Percentiles rank a stretch among this genome's conserved stretches.
Conservation (phyloP, 441 rosid genomes). For the Adansonia rubrostipa region DNA sequence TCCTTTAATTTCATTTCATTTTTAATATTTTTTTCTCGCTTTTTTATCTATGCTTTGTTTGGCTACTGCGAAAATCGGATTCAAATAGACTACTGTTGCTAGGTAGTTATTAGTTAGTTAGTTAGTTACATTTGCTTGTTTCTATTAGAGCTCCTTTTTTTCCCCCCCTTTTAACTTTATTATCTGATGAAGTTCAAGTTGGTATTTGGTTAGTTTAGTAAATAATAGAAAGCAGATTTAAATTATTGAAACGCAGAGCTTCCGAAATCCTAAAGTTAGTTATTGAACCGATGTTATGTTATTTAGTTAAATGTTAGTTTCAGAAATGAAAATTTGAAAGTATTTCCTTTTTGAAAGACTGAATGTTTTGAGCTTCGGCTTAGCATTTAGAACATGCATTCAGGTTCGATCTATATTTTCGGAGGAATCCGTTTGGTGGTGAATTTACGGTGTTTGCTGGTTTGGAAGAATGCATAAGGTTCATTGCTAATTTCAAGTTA, state of each 20-base stretch:
- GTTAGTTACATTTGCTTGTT: not conserved
- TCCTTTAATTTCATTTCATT: not conserved
- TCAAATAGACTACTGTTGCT: not conserved
- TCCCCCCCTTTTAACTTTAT: not conserved
- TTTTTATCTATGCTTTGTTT: constrained; percentile 9
- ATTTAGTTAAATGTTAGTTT: not conserved
- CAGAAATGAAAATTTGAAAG: not conserved
- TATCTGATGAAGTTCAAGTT: not conserved
- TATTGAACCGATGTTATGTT: not conserved
- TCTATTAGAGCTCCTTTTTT: not conserved
- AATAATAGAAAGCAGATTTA: not conserved
- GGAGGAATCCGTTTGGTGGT: constrained; percentile 86
- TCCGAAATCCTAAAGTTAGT: no score
- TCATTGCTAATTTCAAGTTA: constrained; percentile 83
- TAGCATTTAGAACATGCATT: not conserved
- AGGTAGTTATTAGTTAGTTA: not conserved
- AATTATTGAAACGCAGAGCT: not conserved
- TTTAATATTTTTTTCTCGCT: not conserved
- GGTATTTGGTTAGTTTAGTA: not conserved
- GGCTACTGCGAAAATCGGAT: not conserved
- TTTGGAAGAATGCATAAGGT: constrained; percentile 85
- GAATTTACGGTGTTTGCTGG: constrained; percentile 92
- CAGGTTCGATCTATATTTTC: constrained; percentile 89
- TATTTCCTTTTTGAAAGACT: not conserved
- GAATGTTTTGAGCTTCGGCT: not conserved